Percentiles rank a stretch among this genome's conserved stretches.
Conservation (phyloP, 140 eudicot species). For the Oenanthe javanica region DNA sequence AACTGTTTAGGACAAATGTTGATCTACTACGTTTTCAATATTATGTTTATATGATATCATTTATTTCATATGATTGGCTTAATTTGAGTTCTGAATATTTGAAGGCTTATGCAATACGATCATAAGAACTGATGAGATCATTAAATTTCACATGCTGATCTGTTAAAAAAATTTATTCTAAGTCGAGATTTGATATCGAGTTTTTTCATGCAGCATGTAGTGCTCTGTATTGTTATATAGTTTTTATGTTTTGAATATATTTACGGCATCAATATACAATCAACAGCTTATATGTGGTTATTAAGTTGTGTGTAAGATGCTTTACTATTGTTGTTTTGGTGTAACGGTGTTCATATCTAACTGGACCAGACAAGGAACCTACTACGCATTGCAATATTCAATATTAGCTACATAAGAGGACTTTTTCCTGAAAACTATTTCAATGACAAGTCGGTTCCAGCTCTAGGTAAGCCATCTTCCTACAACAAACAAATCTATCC, state of each 20-base stretch:
- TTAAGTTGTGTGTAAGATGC: not conserved
- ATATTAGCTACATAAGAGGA: constrained; percentile 94
- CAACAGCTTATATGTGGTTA: not conserved
- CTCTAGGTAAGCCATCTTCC: constrained; percentile 52
- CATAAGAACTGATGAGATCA: not conserved
- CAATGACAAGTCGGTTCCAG: constrained; percentile 88
- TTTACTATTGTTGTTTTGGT: not conserved
- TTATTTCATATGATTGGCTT: not conserved
- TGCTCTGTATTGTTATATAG: not conserved
- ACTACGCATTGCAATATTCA: constrained; percentile 90
- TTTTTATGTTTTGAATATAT: not conserved
- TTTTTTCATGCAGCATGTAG: not conserved
- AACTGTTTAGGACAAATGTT: not conserved
- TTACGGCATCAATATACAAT: not conserved
- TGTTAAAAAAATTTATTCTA: not conserved
- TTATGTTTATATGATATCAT: too few species aligned
- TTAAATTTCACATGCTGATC: not conserved
- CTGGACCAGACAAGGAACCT: constrained; percentile 85
- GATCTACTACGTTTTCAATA: too few species aligned
- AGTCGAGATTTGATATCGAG: not conserved
- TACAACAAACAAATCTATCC: not conserved
- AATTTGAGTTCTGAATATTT: not conserved
- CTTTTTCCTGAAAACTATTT: constrained; percentile 97
- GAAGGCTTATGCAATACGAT: not conserved
- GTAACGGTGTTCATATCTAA: not conserved